A percentile compares a stretch with the other conserved stretches of the same genome.
These are phyloP conservation scores for Talaromyces verruculosus DNA, from an alignment of 2,329 filamentous ascomycete species.

Conservation along the genomic window DNA sequence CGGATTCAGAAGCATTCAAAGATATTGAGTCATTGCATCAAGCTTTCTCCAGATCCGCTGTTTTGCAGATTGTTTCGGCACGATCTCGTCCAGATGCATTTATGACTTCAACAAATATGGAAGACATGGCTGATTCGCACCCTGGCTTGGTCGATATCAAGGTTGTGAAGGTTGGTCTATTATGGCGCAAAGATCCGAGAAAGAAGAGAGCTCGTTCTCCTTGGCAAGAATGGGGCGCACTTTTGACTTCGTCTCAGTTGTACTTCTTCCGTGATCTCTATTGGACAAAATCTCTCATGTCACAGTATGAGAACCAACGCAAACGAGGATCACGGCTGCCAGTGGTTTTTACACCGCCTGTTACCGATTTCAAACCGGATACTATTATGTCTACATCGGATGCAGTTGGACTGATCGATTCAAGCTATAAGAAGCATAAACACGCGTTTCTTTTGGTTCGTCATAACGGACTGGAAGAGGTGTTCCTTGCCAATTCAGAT, in stretches of 20 bases:
- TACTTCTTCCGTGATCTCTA: constrained; percentile 93
- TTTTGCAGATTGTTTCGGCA: constrained; percentile 92
- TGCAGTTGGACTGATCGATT: constrained; percentile 82
- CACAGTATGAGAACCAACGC: constrained; percentile 80
- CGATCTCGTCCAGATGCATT: constrained; percentile 93
- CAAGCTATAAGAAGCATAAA: constrained; percentile 88
- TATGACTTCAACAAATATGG: constrained; percentile 80
- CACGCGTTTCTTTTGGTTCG: constrained; percentile 89
- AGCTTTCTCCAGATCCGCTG: constrained; percentile 85
- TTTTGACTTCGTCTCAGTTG: constrained; percentile 92
- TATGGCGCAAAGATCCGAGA: constrained; percentile 93
- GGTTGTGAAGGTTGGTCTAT: constrained; percentile 87
- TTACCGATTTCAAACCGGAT: constrained; percentile 92
- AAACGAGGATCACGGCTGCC: constrained; percentile 74
- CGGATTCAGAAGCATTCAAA: constrained; percentile 71
- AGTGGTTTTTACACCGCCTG: constrained; percentile 83
- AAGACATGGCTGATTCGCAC: constrained; percentile 81
- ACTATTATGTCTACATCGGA: constrained; percentile 90
- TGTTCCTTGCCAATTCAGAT: constrained; percentile 86
- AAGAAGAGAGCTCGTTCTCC: constrained; percentile 92
- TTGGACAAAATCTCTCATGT: constrained; percentile 89
- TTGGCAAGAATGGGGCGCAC: constrained; percentile 98
- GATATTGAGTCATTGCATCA: constrained; percentile 81
- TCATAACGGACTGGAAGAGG: constrained; percentile 82
- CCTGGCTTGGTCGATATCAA: constrained; percentile 96